Evolutionary conservation across 257 asterid species (phyloP), one percentile per base, ranked within the genome.

Genomic region (Fraxinus pennsylvanica): DNA sequence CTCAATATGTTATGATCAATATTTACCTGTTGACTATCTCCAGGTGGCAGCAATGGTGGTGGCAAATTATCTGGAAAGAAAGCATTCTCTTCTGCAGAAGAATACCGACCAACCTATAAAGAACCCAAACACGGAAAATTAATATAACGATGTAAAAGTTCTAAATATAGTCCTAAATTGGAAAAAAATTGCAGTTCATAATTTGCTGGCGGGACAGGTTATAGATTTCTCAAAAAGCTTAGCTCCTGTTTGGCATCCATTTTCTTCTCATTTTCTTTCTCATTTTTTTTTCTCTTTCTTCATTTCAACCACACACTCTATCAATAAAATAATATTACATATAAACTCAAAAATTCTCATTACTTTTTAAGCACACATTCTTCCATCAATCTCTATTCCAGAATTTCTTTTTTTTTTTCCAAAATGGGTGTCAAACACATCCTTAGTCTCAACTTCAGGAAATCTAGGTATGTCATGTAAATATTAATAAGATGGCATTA

Each of bases 101-200:
- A 57, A 80, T 90, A 94, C 47, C 97, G 90, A 33, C 97, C 99
- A 27, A 86, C 91, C 99, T 94, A 76, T 72, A 74, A 61, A 29
- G 22, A 45, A 73, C 33, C 47, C 47, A 63, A 3, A 45, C 14
- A 71, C 17, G 47, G 70, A 21, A 71, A 41, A 21, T 10, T 63
- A 63, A 17, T 10, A 25, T 63, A 25, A 25, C 35, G 2, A 22
- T 9, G 17, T 25, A 61, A 61, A 61, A 21, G 67, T 21, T 59
- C 17, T n/a, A 59, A 3, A 5, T 3, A 8, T 1, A 50, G 5
- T 15, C 41, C 9, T 7, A 59, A n/a, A 22, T 59, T n/a, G 10
- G 14, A 2, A 29, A 59, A 59, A 3, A 57, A 2, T 57, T 22
- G 7, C 27, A 19, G 27, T 6, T 57, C 21, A 57, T 1, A 29